Evolutionary conservation across 2,329 filamentous ascomycete species (phyloP), one percentile per base, ranked within the genome.

Genomic region (Pseudodiploospora longispora): DNA sequence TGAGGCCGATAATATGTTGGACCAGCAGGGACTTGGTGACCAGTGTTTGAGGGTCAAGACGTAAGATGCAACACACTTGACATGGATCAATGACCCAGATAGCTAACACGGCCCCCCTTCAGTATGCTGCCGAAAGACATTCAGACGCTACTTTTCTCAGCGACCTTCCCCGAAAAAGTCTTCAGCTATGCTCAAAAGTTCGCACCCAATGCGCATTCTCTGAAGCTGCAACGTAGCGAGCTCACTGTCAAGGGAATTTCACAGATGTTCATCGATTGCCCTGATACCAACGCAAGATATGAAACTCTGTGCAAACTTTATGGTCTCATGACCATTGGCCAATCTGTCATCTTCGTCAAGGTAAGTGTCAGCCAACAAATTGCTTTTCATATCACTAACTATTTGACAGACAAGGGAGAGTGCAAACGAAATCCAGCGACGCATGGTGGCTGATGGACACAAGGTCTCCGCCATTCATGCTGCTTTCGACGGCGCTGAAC

Each of bases 1-100:
- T 59, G 93, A 98, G 70, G 93, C 93, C 46, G 93, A 98, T 69
- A 97, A 96, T 69, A 98, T 98, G 93, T 72, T 98, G 48, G 93
- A 97, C 60, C 85, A 91, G 66, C 88, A 95, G 67, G 91, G 93
- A 41, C 74, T 98, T 44, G 93, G 93, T 42, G 93, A 97, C 47
- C 93, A 98, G 68, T 97, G 91, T 65, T 78, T 89, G 55, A 82
- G 90, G 53, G 87, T 96, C 55, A 95, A 94, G 71, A 67, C 68
- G 87, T 93, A 67, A 50, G 58, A 42, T 12, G 2, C 7, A 8
- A 31, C 7, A 19, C 30, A 10, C 9, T 36, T 36, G 3, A n/a
- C 3, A 10, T 34, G 10, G 28, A 10, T 37, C 12, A 10, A 28
- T 5, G 12, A 31, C 5, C 12, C 30, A 38, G 28, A 29, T 47